Conservation (phyloP, 2,329 filamentous ascomycete species). For the Aspergillus vadensis region DNA sequence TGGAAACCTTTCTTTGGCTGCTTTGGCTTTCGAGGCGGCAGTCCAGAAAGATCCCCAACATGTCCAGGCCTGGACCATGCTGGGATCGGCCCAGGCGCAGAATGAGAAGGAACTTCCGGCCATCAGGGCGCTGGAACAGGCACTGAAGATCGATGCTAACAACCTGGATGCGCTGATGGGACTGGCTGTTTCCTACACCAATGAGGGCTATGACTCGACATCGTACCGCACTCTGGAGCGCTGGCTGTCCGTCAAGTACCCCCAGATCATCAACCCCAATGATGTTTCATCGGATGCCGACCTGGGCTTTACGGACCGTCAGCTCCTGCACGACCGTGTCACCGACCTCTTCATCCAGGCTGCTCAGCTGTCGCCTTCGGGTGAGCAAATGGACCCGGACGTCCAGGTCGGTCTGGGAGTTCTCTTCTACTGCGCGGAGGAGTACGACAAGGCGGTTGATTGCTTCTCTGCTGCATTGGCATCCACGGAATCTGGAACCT, state of each 20-base stretch:
- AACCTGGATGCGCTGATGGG: constrained; percentile 93
- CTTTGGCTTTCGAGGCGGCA: constrained; percentile 92
- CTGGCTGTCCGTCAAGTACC: constrained; percentile 96
- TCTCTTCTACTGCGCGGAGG: constrained; percentile 95
- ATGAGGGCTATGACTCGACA: constrained; percentile 96
- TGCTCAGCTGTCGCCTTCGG: constrained; percentile 86
- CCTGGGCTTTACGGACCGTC: constrained; percentile 90
- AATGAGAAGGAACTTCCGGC: constrained; percentile 98
- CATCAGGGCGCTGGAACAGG: constrained; percentile 89
- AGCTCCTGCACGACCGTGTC: constrained; percentile 84
- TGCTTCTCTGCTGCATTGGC: constrained; percentile 93
- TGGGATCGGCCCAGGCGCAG: constrained; percentile 91
- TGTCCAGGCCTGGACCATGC: constrained; percentile 88
- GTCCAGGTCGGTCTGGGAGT: constrained; percentile 97
- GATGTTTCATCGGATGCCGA: constrained; percentile 76
- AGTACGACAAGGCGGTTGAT: constrained; percentile 97
- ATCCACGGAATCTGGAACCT: constrained; percentile 77
- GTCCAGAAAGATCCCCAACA: constrained; percentile 87
- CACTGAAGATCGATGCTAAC: constrained; percentile 80
- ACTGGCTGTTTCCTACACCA: constrained; percentile 93
- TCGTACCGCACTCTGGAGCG: constrained; percentile 95
- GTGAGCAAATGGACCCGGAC: constrained; percentile 96
- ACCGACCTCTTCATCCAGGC: constrained; percentile 89
- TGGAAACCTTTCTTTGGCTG: constrained; percentile 89
- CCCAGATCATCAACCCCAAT: constrained; percentile 71